Conservation (phyloP, 345 rosid genomes). For the Sonneratia caseolaris region DNA sequence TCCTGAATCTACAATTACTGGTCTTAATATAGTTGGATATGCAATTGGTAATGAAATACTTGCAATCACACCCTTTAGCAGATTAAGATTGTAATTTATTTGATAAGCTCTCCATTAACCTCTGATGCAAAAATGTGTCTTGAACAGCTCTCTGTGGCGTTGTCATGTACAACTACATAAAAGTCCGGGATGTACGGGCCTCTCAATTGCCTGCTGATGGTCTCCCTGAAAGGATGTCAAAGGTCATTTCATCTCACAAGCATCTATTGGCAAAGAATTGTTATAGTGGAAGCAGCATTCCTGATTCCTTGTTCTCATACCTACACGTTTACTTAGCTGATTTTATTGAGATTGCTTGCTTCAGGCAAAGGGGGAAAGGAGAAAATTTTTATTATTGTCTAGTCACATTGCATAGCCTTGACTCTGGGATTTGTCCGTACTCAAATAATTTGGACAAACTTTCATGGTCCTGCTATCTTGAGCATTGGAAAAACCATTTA, state of each 20-base stretch:
- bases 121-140: background rate
- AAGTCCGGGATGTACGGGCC: constrained; percentile 75
- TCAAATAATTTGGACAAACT: no score
- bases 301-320: background rate
- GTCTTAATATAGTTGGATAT: constrained; percentile 85
- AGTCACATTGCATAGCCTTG: background rate
- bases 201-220: constrained; percentile 58
- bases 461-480: no score
- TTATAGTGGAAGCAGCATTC: background rate
- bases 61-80: background rate
- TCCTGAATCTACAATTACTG: constrained; percentile 87
- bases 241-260: constrained; percentile 39
- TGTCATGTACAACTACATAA: constrained; percentile 90
- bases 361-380: no score
- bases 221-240: constrained; percentile 63
- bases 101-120: background rate
- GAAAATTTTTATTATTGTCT: no score
- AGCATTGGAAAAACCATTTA: no score
- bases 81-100: background rate
- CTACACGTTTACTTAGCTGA: background rate
- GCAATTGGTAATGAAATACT: constrained; percentile 58
- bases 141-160: constrained; percentile 89
- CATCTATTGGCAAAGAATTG: background rate
- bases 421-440: no score
- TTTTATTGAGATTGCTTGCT: background rate